phyloP scores from a whole-genome alignment of 2,329 filamentous ascomycete species.

The Falciphora oryzae region DNA sequence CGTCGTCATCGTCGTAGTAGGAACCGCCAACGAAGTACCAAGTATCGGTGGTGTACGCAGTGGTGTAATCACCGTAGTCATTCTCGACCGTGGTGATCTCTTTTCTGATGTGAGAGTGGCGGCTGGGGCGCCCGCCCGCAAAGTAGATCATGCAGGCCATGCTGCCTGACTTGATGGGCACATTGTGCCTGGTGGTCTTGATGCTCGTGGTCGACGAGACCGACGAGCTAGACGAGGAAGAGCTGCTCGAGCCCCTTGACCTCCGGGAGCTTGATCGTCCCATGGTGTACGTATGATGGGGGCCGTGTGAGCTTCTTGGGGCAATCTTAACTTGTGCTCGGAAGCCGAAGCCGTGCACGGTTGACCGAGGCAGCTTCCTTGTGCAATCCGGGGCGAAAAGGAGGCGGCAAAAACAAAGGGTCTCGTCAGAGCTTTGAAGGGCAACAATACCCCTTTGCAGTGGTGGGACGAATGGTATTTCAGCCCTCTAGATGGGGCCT shows the following conservation, averaged over 20 bases:
- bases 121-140: constrained; percentile 15
- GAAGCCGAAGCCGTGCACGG: not conserved
- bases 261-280: constrained; percentile 5
- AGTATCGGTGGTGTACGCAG: constrained; percentile 6
- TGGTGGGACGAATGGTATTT: not conserved
- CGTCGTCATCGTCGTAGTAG: constrained; percentile 10
- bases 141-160: constrained; percentile 14
- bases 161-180: constrained; percentile 11
- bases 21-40: constrained; percentile 14
- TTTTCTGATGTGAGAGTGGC: constrained; percentile 14
- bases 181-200: constrained; percentile 3
- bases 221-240: constrained; percentile 8
- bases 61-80: constrained; percentile 12
- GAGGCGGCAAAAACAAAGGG: not conserved
- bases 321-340: not conserved
- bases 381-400: not conserved
- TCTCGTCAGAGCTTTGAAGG: not conserved
- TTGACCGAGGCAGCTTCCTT: not conserved
- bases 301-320: not conserved
- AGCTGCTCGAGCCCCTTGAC: constrained; percentile 3
- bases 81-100: constrained; percentile 14
- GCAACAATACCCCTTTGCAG: not conserved
- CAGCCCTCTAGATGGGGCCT: not conserved
- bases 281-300: not conserved
- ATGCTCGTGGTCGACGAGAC: constrained; percentile 10